Evolutionary conservation across 2,329 filamentous ascomycete species (phyloP), one percentile per base, ranked within the genome.

Genomic region (Paraphaeosphaeria minitans): DNA sequence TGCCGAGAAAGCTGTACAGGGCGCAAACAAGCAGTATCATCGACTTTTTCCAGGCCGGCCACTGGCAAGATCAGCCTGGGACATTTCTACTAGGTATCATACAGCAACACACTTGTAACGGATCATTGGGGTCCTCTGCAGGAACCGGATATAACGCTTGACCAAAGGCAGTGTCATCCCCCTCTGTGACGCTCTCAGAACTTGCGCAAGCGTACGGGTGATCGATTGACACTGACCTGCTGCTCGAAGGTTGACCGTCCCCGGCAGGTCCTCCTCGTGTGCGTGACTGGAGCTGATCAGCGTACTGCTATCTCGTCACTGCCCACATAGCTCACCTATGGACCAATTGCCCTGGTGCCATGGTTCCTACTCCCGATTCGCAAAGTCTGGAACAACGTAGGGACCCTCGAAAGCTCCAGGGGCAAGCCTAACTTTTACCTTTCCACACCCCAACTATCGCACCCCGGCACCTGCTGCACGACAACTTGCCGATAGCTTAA

Each of bases 141-240:
- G 85, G 85, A 0, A 87, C 85, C 1, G 85, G 85, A 63, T 83
- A 87, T 3, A 87, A 77, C 2, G 85, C 85, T 68, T 87, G 85
- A 22, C 85, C 85, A 58, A 85, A 84, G 0, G 77, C 84, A 0
- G 84, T 84, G 63, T 87, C 84, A 65, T 87, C 84, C 47, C 84
- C 85, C 75, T 86, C 84, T 78, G 57, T 41, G 22, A 41, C 9
- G 14, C n/a, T 37, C 22, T 62, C 19, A 65, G 43, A 21, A 21
- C 19, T 33, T 4, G 19, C 35, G n/a, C 53, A 55, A 42, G 10
- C 4, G n/a, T 19, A n/a, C 22, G n/a, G n/a, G 10, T 4, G 7
- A 16, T 13, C 24, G 14, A 1, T 19, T n/a, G 24, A 10, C 13
- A 51, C 62, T 22, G 46, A 65, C 64, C 64, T 14, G 59, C 70